A percentile compares a stretch with the other conserved stretches of the same genome.
Conservation (phyloP, 108 stramenopile species). For the Epipyxis sp. region DNA sequence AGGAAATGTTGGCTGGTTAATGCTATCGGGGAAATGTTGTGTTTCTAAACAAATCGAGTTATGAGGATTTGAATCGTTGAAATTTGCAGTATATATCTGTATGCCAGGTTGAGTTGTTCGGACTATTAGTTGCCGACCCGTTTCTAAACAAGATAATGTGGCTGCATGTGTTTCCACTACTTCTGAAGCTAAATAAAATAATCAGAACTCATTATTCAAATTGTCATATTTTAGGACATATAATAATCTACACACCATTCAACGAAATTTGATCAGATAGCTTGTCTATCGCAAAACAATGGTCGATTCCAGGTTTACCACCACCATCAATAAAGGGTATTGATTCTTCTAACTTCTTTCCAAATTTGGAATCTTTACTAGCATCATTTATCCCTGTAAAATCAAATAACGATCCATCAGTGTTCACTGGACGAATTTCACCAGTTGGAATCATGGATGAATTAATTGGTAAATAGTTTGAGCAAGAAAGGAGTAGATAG, state of each 20-base stretch:
- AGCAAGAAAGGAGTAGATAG: constrained; percentile 54
- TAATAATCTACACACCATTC: not conserved
- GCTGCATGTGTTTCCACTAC: no score
- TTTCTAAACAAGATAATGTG: not conserved
- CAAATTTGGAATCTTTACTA: no score
- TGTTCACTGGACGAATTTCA: constrained; percentile 53
- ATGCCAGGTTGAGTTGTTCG: constrained; percentile 72
- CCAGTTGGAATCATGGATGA: constrained; percentile 65
- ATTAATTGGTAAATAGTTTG: constrained; percentile 67
- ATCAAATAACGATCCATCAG: constrained; percentile 27
- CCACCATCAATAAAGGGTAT: constrained; percentile 16
- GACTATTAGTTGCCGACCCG: constrained; percentile 54
- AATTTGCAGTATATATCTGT: constrained; percentile 79
- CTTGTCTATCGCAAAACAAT: not conserved
- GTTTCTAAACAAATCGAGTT: constrained; percentile 77
- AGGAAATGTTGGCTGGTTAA: constrained; percentile 32
- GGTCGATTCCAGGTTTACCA: constrained; percentile 4
- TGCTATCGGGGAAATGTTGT: constrained; percentile 74
- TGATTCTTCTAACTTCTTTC: not conserved
- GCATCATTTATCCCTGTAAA: no score
- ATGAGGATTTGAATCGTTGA: constrained; percentile 62
- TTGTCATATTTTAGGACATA: not conserved
- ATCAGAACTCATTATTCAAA: not conserved
- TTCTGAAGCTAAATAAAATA: not conserved
- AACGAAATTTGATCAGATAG: not conserved